Evolutionary conservation across 2,329 filamentous ascomycete genomes (phyloP), one percentile per base, ranked within the genome.

Genomic region (Thermochaetoides dissita): DNA sequence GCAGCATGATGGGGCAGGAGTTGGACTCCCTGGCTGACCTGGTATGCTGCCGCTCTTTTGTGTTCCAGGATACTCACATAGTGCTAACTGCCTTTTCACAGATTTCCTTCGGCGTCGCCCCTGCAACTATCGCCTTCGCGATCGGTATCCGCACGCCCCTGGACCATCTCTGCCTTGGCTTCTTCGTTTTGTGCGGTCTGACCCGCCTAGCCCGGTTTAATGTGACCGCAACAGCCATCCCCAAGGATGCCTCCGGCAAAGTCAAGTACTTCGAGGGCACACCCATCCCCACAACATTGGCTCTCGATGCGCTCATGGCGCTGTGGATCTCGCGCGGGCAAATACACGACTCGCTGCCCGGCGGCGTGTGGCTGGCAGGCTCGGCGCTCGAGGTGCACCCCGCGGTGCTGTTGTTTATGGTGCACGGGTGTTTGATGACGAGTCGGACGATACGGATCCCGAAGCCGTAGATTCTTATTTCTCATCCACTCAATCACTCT

Each of bases 131-230:
- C 35, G 91, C 88, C 37, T 94, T 96, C 62, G 79, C 84, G 38
- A 75, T 98, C 53, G 91, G 91, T 54, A 66, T 95, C 48, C 87
- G 87, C 58, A 93, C 88, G 8, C 66, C 77, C 3, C 60, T 85
- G 57, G 91, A 98, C 65, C 88, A 93, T 55, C 54, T 94, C 42
- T 71, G 67, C 49, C 68, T 98, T 37, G 71, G 82, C 44, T 86
- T 89, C 64, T 98, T 96, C 63, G 87, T 96, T 36, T 82, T 98
- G 40, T 93, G 86, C 63, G 91, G 91, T 44, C 77, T 98, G 37
- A 94, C 88, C 3, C 81, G 91, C 39, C 77, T 98, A 8, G 91
- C 91, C 37, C 83, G 91, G 51, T 98, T 98, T 78, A 98, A 98
- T 62, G 91, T 98, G 40, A 96, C 91, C 8, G 88, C 91, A 33